Evolutionary conservation across 495 filamentous ascomycete genomes (phyloP), one percentile per base, ranked within the genome.

Genomic region (Talaromyces adpressus): DNA sequence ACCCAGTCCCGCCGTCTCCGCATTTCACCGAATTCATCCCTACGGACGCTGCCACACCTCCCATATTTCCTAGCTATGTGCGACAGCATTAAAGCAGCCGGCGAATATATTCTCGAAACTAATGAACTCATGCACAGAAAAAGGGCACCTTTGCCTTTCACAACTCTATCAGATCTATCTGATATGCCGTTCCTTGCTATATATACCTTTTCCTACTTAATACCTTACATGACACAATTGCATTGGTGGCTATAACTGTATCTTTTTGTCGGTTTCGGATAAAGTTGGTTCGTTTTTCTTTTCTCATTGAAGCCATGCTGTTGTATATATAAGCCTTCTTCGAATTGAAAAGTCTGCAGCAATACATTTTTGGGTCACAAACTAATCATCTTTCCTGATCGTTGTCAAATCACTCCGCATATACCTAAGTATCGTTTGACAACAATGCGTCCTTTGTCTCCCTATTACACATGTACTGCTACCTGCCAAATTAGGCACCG

Each of bases 1-100:
- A 64, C 41, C 62, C 62, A 4, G 6, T 67, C 75, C 60, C 60
- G 22, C 60, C 60, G 45, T 62, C 60, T 62, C 60, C 60, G 27
- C 27, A 34, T 62, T 32, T 52, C 23, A 61, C 23, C 4, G 58
- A 45, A 27, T 61, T 45, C 20, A 34, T 52, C 12, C 27, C 60
- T 53, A 36, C 27, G 7, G 45, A 62, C 25, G 41, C 60, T 52
- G 29, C 56, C 6, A 58, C 56, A 22, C 60, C 41, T 3, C 60
- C 60, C 6, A 49, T 51, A 32, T 62, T 18, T 7, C 60, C 60
- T 14, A 49, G 60, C 12, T 62, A 62, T 41, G 56, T 58, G 29
- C 56, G 56, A 32, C 52, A 25, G 12, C 9, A 56, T 56, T 56
- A 29, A 29, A 20, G 41, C n/a, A 20, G 45, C n/a, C 45, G 4